Conservation (phyloP, 305 asterid species). For the Solanum chacoense region DNA sequence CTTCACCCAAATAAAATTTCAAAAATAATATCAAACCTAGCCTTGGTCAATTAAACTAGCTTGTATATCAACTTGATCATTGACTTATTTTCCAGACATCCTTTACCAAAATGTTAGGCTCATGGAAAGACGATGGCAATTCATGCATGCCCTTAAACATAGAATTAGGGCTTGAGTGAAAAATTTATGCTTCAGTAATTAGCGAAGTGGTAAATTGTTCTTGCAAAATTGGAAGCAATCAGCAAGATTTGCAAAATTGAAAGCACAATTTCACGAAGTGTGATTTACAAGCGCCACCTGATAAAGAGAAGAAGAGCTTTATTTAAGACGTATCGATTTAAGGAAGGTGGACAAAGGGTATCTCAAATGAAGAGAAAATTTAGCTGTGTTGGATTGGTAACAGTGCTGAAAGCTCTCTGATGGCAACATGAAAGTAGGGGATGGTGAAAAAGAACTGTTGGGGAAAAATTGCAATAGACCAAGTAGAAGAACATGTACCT, state of each 20-base stretch:
- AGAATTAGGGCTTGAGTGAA: background rate
- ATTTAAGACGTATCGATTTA: background rate
- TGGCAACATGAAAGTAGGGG: background rate
- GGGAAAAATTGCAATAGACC: background rate
- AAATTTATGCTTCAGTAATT: background rate
- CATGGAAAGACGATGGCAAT: background rate
- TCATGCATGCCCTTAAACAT: background rate
- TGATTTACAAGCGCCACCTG: background rate
- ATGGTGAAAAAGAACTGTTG: background rate
- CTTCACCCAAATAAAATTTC: background rate
- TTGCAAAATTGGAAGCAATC: background rate
- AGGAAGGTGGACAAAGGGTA: background rate
- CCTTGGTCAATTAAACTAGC: background rate
- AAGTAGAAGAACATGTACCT: conserved; percentile 30
- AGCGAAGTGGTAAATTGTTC: background rate
- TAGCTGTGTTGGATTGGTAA: too few relatives aligned
- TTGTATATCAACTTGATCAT: background rate
- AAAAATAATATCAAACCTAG: background rate
- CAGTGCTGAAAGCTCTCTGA: background rate
- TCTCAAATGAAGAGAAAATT: background rate
- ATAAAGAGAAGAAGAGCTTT: background rate
- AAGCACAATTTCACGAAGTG: background rate
- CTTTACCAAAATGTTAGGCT: background rate
- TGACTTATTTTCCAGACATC: background rate
- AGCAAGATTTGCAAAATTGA: background rate